Percentiles rank a stretch among this genome's conserved stretches.
These are phyloP conservation scores for Penicillium sp. DNA, from an alignment of 2,329 filamentous ascomycete genomes.

Conservation along the genomic window DNA sequence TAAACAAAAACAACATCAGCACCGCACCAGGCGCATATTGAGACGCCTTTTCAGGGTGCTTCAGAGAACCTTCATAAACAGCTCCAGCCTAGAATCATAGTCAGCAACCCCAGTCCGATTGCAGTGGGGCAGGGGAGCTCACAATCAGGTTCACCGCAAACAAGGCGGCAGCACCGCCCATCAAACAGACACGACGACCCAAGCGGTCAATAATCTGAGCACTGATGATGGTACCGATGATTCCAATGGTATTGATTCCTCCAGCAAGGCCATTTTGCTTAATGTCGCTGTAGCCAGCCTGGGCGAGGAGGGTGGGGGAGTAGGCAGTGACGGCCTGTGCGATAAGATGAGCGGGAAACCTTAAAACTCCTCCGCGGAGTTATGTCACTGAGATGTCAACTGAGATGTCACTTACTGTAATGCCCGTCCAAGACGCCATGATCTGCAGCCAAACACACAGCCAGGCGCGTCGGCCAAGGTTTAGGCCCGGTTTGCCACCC, in stretches of 20 bases:
- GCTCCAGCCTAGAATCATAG: slow-evolving; percentile 36
- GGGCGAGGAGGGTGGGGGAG: slow-evolving; percentile 30
- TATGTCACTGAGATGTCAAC: too few species aligned
- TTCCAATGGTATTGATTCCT: slow-evolving; percentile 55
- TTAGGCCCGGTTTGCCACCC: slow-evolving; percentile 31
- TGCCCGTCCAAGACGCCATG: slow-evolving; percentile 49
- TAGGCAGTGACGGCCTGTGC: slow-evolving; percentile 41
- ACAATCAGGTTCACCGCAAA: slow-evolving; percentile 48
- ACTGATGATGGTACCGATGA: slow-evolving; percentile 54
- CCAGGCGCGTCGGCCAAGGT: slow-evolving; percentile 45
- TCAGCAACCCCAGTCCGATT: slow-evolving; percentile 4
- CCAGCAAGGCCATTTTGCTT: slow-evolving; percentile 52
- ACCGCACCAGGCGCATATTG: slow-evolving; percentile 50
- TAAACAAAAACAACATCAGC: slow-evolving; percentile 51
- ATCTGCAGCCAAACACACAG: slow-evolving; percentile 50
- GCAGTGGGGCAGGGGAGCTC: background rate
- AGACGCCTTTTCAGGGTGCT: slow-evolving; percentile 37
- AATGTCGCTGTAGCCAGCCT: slow-evolving; percentile 40
- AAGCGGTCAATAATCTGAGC: slow-evolving; percentile 55
- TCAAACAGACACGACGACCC: slow-evolving; percentile 47
- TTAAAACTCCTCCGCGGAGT: background rate
- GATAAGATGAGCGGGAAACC: background rate
- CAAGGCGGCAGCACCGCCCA: slow-evolving; percentile 42
- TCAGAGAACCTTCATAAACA: slow-evolving; percentile 46
- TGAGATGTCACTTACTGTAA: slow-evolving; percentile 36